Evolutionary conservation across 306 rosid species (phyloP).

Genomic region (Pyrus pyrifolia): DNA sequence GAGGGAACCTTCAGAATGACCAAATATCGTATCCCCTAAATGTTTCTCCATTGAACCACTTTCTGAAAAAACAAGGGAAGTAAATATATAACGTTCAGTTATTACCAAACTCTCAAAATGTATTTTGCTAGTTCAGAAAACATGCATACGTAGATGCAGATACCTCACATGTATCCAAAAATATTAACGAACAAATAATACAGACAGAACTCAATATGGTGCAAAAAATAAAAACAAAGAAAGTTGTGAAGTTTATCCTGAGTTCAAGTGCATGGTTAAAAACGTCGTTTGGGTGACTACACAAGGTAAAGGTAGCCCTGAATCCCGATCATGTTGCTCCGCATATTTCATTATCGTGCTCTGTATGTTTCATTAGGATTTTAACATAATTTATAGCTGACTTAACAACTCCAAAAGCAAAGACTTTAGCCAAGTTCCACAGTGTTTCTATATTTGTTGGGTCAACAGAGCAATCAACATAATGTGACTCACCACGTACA

Average conservation of each 20-base stretch:
- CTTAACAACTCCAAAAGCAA: neutral
- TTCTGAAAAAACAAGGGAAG: constrained; percentile 22
- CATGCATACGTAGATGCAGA: neutral
- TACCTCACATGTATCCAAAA: neutral
- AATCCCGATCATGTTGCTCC: neutral
- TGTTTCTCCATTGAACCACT: constrained; percentile 49
- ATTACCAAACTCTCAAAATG: neutral
- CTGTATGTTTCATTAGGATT: neutral
- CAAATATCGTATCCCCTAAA: constrained; percentile 32
- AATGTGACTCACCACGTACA: neutral
- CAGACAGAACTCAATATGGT: neutral
- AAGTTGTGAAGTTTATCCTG: neutral
- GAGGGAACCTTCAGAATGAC: constrained; percentile 38
- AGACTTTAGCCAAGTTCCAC: neutral
- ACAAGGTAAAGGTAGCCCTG: neutral
- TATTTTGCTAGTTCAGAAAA: neutral
- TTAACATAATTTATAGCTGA: neutral
- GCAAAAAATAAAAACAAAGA: neutral
- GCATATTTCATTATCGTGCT: neutral
- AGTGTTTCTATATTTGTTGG: neutral
- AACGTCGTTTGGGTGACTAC: neutral
- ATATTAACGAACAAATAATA: neutral
- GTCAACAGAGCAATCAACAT: neutral
- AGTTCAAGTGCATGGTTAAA: neutral
- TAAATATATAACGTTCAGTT: constrained; percentile 4